A percentile compares a stretch with the other conserved stretches of the same genome.
Conservation (phyloP, 768 basidiomycete species). For the Trichaptum fuscoviolaceum region DNA sequence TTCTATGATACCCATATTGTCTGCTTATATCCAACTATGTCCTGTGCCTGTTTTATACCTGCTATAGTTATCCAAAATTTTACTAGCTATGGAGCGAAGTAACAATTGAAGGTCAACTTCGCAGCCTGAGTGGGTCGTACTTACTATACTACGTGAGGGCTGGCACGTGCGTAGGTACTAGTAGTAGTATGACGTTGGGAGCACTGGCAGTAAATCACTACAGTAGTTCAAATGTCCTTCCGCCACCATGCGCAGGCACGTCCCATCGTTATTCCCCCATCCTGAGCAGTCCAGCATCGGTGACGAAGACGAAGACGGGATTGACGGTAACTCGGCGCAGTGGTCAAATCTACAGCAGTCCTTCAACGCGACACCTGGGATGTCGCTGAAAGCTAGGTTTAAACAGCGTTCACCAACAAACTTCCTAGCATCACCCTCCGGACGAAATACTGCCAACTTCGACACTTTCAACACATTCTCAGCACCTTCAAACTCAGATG, state of each 20-base stretch:
- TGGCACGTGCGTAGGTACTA: no score
- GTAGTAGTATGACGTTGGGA: no score
- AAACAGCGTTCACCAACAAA: slow-evolving; percentile 26
- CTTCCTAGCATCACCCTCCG: slow-evolving; percentile 19
- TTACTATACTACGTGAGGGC: no score
- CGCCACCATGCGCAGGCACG: slow-evolving; percentile 47
- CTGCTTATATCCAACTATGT: background rate
- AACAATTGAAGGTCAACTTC: no score
- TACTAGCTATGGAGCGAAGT: background rate
- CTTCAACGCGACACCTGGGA: slow-evolving; percentile 25
- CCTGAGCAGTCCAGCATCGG: slow-evolving; percentile 44
- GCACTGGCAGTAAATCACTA: no score
- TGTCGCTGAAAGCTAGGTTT: slow-evolving; percentile 26
- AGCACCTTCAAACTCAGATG: slow-evolving; percentile 44
- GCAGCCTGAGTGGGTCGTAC: no score
- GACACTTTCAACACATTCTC: slow-evolving; percentile 22
- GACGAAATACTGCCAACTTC: background rate
- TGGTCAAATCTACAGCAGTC: slow-evolving; percentile 23
- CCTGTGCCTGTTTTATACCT: background rate
- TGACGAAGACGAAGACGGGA: slow-evolving; percentile 44
- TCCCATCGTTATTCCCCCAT: slow-evolving; percentile 64
- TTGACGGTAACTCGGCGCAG: slow-evolving; percentile 31
- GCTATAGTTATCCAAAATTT: background rate
- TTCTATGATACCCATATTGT: slow-evolving; percentile 87
- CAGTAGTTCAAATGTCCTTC: background rate